Base-by-base conservation (phyloP, 306 rosid species). In the Cucurbita ficifolia region DNA sequence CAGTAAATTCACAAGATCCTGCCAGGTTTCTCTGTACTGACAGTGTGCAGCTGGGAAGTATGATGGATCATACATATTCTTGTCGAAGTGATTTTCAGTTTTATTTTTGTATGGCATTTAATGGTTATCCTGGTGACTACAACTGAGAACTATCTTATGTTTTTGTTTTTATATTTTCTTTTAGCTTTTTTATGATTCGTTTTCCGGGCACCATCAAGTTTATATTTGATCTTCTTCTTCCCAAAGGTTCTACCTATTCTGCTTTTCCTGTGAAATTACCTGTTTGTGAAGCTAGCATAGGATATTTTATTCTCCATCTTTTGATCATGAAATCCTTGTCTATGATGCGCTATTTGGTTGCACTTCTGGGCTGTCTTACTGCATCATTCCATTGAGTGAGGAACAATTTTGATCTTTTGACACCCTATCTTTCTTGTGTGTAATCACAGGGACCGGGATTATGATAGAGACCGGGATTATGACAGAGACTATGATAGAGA, bases 1-100 rank as follows among this genome's bases (percentile, higher is more conserved):
- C 39, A 89, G 70, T 84, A 80, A 87, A 69, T 9, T 71, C 59
- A 14, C 21, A 17, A 79, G 96, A 86, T 81, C 96, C 96, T 91
- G 92, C 92, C 96, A 95, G 99, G 99, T 95, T 91, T 91, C 97
- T 89, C 90, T 95, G 97, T 82, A 95, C 88, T 91, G 99, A 77
- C 97, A 95, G 97, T 91, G 99, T 91, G 86, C 99, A 88, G 99
- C 49, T 43, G 99, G 91, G 99, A 95, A 95, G 97, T 95, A 95
- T 91, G 97, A 95, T 91, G 96, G 96, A 56, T 91, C 93, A 16
- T 72, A 91, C 92, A 95, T 11, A 59, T 58, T 38, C 69, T 73
- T 12, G 48, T 72, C 50, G n/a, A 6, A 58, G 72, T 55, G 63
- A 70, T 80, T 52, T 60, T 18, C 33, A 61, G 72, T 35, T 19